These are phyloP conservation scores for Gaertneriomyces sp. DNA, from an alignment of 192 early-diverging fungal genomes.

Conservation along the genomic window DNA sequence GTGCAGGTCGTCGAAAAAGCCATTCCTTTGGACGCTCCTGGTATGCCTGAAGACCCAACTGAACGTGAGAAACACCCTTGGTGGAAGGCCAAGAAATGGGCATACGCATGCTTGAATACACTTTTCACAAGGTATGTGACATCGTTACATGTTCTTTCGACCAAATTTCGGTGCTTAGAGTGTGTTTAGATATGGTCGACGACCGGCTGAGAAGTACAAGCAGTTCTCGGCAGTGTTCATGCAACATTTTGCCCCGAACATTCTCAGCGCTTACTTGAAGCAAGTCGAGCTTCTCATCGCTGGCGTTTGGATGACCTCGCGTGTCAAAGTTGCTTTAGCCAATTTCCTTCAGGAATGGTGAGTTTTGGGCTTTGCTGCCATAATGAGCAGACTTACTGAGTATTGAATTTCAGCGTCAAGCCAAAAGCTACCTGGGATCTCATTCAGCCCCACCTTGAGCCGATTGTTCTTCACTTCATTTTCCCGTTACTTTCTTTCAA, in stretches of 20 bases:
- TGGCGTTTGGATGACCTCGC: constrained; percentile 69
- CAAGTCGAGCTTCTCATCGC: constrained; percentile 74
- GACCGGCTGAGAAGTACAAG: constrained; percentile 35
- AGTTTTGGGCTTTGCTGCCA: neutral
- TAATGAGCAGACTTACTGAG: neutral
- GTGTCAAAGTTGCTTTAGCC: constrained; percentile 65
- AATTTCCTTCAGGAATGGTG: constrained; percentile 76
- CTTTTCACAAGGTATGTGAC: constrained; percentile 56
- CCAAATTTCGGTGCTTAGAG: neutral
- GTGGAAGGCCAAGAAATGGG: constrained; percentile 97
- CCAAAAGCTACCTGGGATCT: constrained; percentile 87
- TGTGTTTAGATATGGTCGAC: constrained; percentile 12
- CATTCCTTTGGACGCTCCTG: constrained; percentile 12
- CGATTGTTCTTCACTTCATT: constrained; percentile 81
- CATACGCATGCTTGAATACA: constrained; percentile 76
- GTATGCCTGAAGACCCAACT: constrained; percentile 49
- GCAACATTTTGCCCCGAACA: constrained; percentile 86
- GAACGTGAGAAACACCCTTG: constrained; percentile 78
- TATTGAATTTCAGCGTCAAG: constrained; percentile 57
- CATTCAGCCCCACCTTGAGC: constrained; percentile 78
- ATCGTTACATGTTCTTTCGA: neutral
- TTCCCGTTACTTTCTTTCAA: constrained; percentile 92
- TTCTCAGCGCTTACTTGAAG: constrained; percentile 77
- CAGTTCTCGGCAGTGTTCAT: constrained; percentile 81
- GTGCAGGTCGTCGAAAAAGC: constrained; percentile 58